Evolutionary conservation across 2,329 filamentous ascomycete genomes (phyloP), one percentile per base, ranked within the genome.

Genomic region (Ceratocystis papillata): DNA sequence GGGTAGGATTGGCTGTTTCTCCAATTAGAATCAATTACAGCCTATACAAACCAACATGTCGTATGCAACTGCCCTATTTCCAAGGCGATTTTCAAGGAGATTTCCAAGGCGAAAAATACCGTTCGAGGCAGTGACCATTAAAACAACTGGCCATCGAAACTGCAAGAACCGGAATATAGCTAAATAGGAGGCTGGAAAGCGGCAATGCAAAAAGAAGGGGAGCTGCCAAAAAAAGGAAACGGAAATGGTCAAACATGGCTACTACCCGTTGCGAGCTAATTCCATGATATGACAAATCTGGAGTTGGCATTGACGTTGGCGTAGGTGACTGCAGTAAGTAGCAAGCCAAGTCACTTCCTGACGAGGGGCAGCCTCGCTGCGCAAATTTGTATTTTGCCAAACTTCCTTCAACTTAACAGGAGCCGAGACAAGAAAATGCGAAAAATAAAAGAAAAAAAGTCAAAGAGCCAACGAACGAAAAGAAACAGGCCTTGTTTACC

Each of bases 21-120:
- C 55, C 55, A 59, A 59, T 59, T 59, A 59, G 55, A 59, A 59
- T 3, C 55, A 37, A 17, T n/a, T n/a, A 25, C 25, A 59, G 28
- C 28, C 55, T 33, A 15, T n/a, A 17, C 55, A 59, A 30, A 33
- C 55, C 28, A n/a, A 37, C 25, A 59, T n/a, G 28, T 59, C 55
- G 25, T 37, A 59, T 30, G 55, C 55, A 59, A 17, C 25, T 59
- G 28, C 55, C n/a, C 28, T 25, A 6, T 33, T 37, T 37, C 8
- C 33, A 37, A 37, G 33, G 33, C 33, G 33, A 37, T 37, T 37
- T 10, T 37, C 10, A 37, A 37, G 33, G 33, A 37, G 33, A n/a
- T 37, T 37, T 33, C 28, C 17, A 59, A 30, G 12, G 15, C 28
- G 55, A 30, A 59, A 41, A 59, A 25, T 33, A 59, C 55, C 22